These are phyloP conservation scores for Brassica nigra DNA, from an alignment of 345 rosid species.

Conservation along the genomic window DNA sequence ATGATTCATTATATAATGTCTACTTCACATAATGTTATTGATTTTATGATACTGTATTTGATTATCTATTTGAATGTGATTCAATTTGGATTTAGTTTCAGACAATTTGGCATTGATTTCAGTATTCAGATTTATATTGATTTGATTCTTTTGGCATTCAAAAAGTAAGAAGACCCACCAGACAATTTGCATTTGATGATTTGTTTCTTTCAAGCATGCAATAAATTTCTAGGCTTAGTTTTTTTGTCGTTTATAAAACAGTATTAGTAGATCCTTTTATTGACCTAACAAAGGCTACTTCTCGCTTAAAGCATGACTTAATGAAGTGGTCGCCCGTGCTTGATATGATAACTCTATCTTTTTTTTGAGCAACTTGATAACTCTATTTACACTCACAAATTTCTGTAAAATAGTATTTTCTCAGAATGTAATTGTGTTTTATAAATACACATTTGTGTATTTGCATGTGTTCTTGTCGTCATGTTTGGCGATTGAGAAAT, in stretches of 20 bases:
- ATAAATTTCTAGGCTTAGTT: conserved; percentile 8
- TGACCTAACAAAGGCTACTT: conserved; percentile 18
- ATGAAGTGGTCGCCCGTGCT: conserved; percentile 18
- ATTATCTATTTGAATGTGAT: conserved; percentile 2
- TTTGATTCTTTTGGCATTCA: not conserved
- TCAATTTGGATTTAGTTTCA: conserved; percentile 11
- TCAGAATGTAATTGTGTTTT: not conserved
- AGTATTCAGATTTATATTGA: conserved; percentile 8
- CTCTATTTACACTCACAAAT: not conserved
- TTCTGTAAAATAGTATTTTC: not conserved
- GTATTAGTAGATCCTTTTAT: conserved; percentile 30
- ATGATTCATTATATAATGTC: not conserved
- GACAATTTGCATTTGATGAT: not conserved
- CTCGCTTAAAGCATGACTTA: conserved; percentile 16
- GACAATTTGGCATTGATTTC: conserved; percentile 22
- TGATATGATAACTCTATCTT: conserved; percentile 22
- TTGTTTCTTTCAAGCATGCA: not conserved
- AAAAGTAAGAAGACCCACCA: not conserved
- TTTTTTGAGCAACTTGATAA: not conserved
- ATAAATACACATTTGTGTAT: not conserved
- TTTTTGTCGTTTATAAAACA: conserved; percentile 26
- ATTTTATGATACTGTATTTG: conserved; percentile 10
- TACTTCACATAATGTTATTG: not conserved
- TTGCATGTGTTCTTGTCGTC: conserved; percentile 24
- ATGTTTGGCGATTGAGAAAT: conserved; percentile 6